Percentiles rank a stretch among this genome's conserved stretches.
Conservation (phyloP, 805 yeast species). For the Ogataea nakhonphanomensis region DNA sequence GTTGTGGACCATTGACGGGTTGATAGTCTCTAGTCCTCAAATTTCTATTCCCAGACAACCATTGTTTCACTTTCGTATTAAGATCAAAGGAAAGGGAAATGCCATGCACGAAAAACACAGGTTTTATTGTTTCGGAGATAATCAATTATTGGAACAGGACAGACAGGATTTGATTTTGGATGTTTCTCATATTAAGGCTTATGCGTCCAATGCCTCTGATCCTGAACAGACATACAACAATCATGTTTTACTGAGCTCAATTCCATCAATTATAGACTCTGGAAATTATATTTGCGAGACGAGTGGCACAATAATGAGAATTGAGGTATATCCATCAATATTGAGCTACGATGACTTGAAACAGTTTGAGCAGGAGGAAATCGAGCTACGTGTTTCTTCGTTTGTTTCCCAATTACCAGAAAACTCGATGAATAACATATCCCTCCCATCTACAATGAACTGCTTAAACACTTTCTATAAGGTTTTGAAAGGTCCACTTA, state of each 20-base stretch:
- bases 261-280: constrained; percentile 41
- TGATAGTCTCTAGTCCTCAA: constrained; percentile 23
- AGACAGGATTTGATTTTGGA: constrained; percentile 21
- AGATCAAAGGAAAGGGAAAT: constrained; percentile 23
- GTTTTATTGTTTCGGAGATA: constrained; percentile 28
- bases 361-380: constrained; percentile 46
- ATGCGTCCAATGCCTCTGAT: constrained; percentile 1
- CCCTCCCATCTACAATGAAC: constrained; percentile 49
- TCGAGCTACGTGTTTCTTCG: constrained; percentile 48
- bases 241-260: constrained; percentile 17
- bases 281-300: constrained; percentile 45
- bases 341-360: constrained; percentile 45
- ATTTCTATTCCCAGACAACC: constrained; percentile 18
- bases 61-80: constrained; percentile 28
- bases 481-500: constrained; percentile 66
- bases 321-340: constrained; percentile 51
- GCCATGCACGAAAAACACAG: constrained; percentile 21
- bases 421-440: constrained; percentile 12
- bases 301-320: constrained; percentile 46
- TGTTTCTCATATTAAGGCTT: constrained; percentile 1
- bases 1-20: constrained; percentile 24
- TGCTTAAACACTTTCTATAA: constrained; percentile 61
- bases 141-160: constrained; percentile 27
- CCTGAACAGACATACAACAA: constrained; percentile 12
- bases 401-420: constrained; percentile 24